Conservation (phyloP, 768 basidiomycete genomes). For the Lentinula sp. region DNA sequence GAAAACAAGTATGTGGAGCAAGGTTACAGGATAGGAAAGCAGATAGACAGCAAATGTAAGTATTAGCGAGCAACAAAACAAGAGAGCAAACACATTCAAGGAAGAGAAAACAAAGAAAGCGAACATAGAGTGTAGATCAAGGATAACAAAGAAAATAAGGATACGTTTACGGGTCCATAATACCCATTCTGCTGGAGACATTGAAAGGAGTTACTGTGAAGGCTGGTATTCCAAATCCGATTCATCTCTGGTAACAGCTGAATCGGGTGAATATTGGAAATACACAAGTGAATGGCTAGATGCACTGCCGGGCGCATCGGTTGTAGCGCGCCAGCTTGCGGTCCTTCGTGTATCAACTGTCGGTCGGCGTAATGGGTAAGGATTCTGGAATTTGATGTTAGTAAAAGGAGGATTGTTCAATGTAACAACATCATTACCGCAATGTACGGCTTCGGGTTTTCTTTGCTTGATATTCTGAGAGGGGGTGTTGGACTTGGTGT, state of each 20-base stretch:
- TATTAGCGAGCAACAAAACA: not conserved
- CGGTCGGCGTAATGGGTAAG: constrained; percentile 12
- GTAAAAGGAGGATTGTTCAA: not conserved
- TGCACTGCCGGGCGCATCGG: not conserved
- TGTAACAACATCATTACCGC: not conserved
- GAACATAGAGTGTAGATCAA: not conserved
- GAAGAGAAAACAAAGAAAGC: not conserved
- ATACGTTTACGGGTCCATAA: not conserved
- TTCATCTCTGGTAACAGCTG: not conserved
- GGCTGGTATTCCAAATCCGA: not conserved
- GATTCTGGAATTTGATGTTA: not conserved
- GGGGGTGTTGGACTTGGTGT: constrained; percentile 5
- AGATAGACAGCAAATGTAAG: not conserved
- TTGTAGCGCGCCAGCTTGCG: constrained; percentile 15
- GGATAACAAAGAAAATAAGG: not conserved
- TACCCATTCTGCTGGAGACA: not conserved
- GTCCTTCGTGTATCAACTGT: constrained; percentile 19
- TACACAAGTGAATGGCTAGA: constrained; percentile 1
- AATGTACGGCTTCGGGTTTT: not conserved
- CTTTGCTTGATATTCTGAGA: not conserved
- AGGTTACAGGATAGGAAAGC: not conserved
- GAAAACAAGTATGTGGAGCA: not conserved
- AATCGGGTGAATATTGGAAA: not conserved
- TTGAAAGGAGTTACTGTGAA: not conserved
- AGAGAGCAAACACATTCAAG: not conserved